Conservation (phyloP, 2,329 filamentous ascomycete species). For the Septoria linicola region DNA sequence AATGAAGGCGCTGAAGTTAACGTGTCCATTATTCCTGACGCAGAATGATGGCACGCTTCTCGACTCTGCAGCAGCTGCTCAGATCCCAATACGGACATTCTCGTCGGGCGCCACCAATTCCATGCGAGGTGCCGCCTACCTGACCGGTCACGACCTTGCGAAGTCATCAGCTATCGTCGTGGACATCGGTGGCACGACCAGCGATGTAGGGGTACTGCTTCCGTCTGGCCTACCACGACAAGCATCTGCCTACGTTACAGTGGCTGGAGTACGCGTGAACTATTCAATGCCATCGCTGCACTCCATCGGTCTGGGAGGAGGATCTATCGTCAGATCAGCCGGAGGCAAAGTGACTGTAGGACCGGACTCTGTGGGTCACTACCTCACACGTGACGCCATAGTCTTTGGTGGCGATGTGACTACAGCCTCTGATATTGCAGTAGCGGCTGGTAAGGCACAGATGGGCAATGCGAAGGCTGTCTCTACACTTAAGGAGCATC, state of each 20-base stretch:
- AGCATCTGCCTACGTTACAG: slow-evolving; percentile 59
- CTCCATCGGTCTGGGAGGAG: slow-evolving; percentile 59
- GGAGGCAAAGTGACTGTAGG: slow-evolving; percentile 49
- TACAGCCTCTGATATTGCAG: slow-evolving; percentile 56
- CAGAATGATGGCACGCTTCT: slow-evolving; percentile 55
- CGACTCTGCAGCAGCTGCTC: slow-evolving; percentile 47
- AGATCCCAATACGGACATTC: slow-evolving; percentile 53
- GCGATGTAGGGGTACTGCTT: slow-evolving; percentile 60
- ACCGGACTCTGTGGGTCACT: slow-evolving; percentile 57
- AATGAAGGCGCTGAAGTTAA: slow-evolving; percentile 47
- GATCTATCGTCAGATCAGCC: slow-evolving; percentile 44
- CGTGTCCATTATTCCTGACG: slow-evolving; percentile 52
- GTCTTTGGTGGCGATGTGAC: slow-evolving; percentile 55
- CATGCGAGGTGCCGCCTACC: slow-evolving; percentile 58
- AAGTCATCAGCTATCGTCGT: slow-evolving; percentile 53
- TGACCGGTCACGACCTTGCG: slow-evolving; percentile 43
- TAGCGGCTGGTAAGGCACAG: slow-evolving; percentile 34
- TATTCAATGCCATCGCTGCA: slow-evolving; percentile 50
- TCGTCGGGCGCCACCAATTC: slow-evolving; percentile 54
- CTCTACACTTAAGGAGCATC: slow-evolving; percentile 14
- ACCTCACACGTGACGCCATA: slow-evolving; percentile 49
- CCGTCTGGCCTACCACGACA: slow-evolving; percentile 62
- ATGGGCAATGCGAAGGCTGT: slow-evolving; percentile 32
- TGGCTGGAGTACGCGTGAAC: slow-evolving; percentile 59
- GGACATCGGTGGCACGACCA: slow-evolving; percentile 66